Conservation (phyloP, 768 basidiomycete species). For the Termitomyces sp. region DNA sequence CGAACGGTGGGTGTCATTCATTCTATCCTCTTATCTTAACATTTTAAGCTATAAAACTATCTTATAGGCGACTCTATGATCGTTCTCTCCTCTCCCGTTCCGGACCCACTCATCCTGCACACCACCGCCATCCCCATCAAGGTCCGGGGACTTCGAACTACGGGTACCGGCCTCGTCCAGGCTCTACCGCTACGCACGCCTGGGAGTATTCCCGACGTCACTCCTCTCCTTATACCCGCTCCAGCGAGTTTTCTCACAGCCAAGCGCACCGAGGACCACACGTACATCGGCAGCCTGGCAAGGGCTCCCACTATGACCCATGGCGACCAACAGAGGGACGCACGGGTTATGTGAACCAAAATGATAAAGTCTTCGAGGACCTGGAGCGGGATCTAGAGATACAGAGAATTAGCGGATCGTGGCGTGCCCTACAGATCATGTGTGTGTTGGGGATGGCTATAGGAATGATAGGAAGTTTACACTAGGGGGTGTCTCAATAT, state of each 20-base stretch:
- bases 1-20: slow-evolving; percentile 30
- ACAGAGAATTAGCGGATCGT: slow-evolving; percentile 25
- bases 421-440: slow-evolving; percentile 29
- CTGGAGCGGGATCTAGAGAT: slow-evolving; percentile 21
- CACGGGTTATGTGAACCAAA: slow-evolving; percentile 15
- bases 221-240: slow-evolving; percentile 21
- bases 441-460: slow-evolving; percentile 22
- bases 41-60: not conserved
- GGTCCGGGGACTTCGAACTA: slow-evolving; percentile 24
- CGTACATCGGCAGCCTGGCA: slow-evolving; percentile 1
- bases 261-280: slow-evolving; percentile 2
- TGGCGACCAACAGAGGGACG: slow-evolving; percentile 7
- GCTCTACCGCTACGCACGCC: slow-evolving; percentile 32
- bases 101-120: slow-evolving; percentile 19
- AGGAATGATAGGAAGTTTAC: slow-evolving; percentile 19
- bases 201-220: slow-evolving; percentile 33
- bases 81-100: slow-evolving; percentile 30
- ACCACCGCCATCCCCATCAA: slow-evolving; percentile 15
- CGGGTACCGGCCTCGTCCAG: slow-evolving; percentile 26
- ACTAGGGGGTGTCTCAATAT: not conserved
- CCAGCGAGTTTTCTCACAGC: slow-evolving; percentile 10
- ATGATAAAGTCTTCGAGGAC: slow-evolving; percentile 24
- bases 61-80: slow-evolving; percentile 42
- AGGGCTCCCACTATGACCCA: slow-evolving; percentile 15
- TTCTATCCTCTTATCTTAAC: not conserved